Evolutionary conservation across 768 basidiomycete genomes (phyloP).

Genomic region (Paxillus rubicundulus): DNA sequence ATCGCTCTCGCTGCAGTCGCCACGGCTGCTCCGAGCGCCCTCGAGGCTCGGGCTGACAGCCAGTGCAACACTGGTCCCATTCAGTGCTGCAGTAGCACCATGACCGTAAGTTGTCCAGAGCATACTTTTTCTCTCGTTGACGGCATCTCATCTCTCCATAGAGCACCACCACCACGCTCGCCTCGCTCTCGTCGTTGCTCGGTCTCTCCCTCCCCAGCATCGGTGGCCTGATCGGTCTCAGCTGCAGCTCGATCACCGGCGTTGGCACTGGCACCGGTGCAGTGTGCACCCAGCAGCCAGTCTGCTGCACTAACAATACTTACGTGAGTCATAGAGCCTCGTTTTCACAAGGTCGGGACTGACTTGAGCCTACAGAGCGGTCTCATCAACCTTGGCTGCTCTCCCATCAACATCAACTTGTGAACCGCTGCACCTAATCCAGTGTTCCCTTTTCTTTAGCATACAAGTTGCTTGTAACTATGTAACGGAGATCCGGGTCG

Average conservation of each 20-base stretch:
- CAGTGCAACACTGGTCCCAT: constrained; percentile 13
- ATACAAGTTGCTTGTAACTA: no score
- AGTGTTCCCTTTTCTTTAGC: no score
- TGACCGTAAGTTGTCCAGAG: not conserved
- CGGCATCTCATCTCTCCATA: not conserved
- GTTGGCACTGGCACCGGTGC: constrained; percentile 32
- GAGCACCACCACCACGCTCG: not conserved
- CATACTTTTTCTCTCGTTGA: no score
- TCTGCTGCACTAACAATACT: constrained; percentile 46
- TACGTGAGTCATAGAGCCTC: constrained; percentile 38
- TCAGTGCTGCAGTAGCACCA: constrained; percentile 9
- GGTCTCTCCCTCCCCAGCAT: not conserved
- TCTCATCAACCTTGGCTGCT: constrained; percentile 4
- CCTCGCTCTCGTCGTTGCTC: not conserved
- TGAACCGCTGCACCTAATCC: not conserved
- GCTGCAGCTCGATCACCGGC: constrained; percentile 9
- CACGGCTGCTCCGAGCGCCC: not conserved
- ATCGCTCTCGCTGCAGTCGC: no score
- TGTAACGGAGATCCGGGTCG: no score
- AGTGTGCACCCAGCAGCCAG: constrained; percentile 31
- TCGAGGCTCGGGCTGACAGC: not conserved
- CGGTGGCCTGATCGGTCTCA: constrained; percentile 2
- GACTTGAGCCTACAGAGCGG: not conserved
- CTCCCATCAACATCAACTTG: constrained; percentile 2
- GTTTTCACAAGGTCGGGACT: constrained; percentile 7